A percentile compares a stretch with the other conserved stretches of the same genome.
Evolutionary conservation across 1,284 basidiomycete genomes (phyloP).

Genomic region (Microbotryum saponariae): DNA sequence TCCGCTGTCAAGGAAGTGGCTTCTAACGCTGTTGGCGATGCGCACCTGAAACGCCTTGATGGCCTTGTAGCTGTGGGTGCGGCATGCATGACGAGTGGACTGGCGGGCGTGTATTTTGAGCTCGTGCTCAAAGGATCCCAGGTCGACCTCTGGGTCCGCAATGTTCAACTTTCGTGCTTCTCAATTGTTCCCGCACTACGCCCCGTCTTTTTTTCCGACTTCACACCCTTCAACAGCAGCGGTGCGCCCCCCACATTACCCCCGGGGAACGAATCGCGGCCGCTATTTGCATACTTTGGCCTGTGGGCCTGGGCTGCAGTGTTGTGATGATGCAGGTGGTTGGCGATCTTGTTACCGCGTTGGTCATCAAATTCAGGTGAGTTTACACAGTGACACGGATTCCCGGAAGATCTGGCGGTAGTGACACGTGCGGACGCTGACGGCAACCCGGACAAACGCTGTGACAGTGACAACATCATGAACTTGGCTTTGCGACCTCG

Average conservation of each 20-base stretch:
- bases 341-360: constrained; percentile 79
- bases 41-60: constrained; percentile 67
- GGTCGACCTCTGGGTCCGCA: constrained; percentile 92
- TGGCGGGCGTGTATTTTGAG: constrained; percentile 98
- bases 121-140: constrained; percentile 87
- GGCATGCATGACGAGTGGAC: constrained; percentile 90
- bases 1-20: constrained; percentile 11
- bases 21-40: constrained; percentile 34
- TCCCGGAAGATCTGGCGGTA: too few relatives aligned
- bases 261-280: constrained; percentile 17
- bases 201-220: constrained; percentile 60
- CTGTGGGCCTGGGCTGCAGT: constrained; percentile 83
- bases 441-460: not conserved
- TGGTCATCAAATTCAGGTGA: constrained; percentile 51
- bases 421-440: too few relatives aligned
- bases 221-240: constrained; percentile 27
- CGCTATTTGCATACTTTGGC: constrained; percentile 67
- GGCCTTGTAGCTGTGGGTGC: constrained; percentile 77
- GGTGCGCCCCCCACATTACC: not conserved
- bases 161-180: constrained; percentile 91
- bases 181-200: constrained; percentile 81
- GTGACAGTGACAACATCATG: constrained; percentile 61
- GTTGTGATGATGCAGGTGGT: constrained; percentile 81
- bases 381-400: constrained; percentile 30
- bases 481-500: constrained; percentile 88